Evolutionary conservation across 768 basidiomycete genomes (phyloP), one percentile per base, ranked within the genome.

Genomic region (Mycena indigotica): DNA sequence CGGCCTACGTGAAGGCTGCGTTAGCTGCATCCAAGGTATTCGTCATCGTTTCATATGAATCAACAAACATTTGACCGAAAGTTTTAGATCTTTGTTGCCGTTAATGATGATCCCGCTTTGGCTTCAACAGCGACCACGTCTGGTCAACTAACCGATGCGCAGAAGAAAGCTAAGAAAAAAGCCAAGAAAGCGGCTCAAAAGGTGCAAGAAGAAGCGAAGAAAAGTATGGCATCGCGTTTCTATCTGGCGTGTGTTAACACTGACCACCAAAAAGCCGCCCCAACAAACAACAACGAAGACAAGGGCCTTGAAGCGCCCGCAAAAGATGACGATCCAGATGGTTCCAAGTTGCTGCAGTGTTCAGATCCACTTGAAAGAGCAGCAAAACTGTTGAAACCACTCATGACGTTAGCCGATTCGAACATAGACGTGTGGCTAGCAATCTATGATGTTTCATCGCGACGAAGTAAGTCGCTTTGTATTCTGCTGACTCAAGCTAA

Each of bases 321-420:
- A 12, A 89, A 85, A 69, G 93, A 95, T 64, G 90, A 93, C 3
- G 95, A 96, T 67, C 91, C 91, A 0, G 85, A 89, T 19, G 96
- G 95, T 23, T 66, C 81, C 44, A 88, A 91, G 66, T 75, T 94
- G 4, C 73, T 94, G 28, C 71, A 76, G 25, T 76, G 79, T 17
- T 62, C 83, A 1, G 86, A 90, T 54, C 84, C 86, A 2, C 77
- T 98, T 4, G 92, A 91, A 44, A 82, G 82, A 16, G 94, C 95
- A 0, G 78, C 81, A 49, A 91, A 89, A 66, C 68, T 91, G 19
- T 75, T 96, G 24, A 74, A 72, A 23, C 89, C 89, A 3, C 70
- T 98, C 3, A 75, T 78, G 8, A 77, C 75, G 5, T 74, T 86
- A 17, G 81, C 79, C 0, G 70, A 73, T 13, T 69, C 77, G 2